Conservation (phyloP, 192 early-diverging fungal species). For the Backusella westeae region DNA sequence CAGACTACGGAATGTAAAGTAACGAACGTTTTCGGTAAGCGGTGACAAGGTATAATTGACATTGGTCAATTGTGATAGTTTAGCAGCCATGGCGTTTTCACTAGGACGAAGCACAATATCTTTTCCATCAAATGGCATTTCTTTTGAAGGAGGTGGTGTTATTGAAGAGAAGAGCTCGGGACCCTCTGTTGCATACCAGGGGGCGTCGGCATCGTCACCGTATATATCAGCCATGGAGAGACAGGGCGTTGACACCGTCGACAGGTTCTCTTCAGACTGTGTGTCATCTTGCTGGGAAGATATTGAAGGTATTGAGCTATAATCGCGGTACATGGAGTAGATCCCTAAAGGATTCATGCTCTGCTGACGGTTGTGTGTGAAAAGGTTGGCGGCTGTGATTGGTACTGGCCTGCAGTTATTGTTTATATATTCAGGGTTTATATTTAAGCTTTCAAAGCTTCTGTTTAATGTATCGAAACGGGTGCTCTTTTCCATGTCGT, state of each 20-base stretch:
- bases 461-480: not conserved
- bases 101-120: slow-evolving; percentile 66
- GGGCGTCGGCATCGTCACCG: slow-evolving; percentile 27
- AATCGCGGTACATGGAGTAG: slow-evolving; percentile 5
- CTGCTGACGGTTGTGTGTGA: slow-evolving; percentile 10
- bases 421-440: not conserved
- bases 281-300: slow-evolving; percentile 2
- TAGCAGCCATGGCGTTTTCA: slow-evolving; percentile 80
- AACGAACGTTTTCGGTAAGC: slow-evolving; percentile 73
- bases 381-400: slow-evolving; percentile 25
- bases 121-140: slow-evolving; percentile 6
- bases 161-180: slow-evolving; percentile 21
- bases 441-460: slow-evolving; percentile 4
- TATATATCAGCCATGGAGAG: not conserved
- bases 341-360: slow-evolving; percentile 7
- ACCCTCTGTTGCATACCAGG: slow-evolving; percentile 34
- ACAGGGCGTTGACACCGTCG: slow-evolving; percentile 1
- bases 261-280: slow-evolving; percentile 10
- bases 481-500: not conserved
- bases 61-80: slow-evolving; percentile 80
- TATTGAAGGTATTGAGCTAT: not conserved
- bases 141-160: not conserved
- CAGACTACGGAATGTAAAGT: slow-evolving; percentile 74
- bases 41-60: slow-evolving; percentile 89
- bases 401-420: slow-evolving; percentile 14